Evolutionary conservation across 345 rosid species (phyloP).

Genomic region (Populus davidiana): DNA sequence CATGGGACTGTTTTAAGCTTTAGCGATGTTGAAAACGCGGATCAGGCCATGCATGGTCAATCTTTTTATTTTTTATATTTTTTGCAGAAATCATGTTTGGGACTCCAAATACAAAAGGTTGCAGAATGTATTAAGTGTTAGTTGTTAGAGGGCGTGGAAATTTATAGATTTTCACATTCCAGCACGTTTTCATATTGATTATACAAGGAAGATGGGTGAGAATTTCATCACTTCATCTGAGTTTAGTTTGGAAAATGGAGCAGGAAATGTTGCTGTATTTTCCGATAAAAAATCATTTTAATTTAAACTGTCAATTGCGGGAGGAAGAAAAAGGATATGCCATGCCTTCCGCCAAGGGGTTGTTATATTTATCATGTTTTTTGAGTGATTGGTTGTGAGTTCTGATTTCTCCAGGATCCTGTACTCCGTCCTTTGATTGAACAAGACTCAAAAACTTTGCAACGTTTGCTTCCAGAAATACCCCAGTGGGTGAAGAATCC

Average conservation of each 20-base stretch:
- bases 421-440: conserved; percentile 31
- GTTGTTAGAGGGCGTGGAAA: not conserved
- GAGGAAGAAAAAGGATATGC: no score
- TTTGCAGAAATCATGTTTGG: not conserved
- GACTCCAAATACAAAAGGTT: not conserved
- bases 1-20: not conserved
- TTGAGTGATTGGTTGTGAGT: not conserved
- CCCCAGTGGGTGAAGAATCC: conserved; percentile 39
- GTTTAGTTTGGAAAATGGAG: not conserved
- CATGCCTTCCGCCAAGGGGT: not conserved
- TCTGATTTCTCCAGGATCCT: conserved; percentile 25
- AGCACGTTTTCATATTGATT: not conserved
- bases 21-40: not conserved
- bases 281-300: no score
- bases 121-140: not conserved
- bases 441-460: conserved; percentile 26
- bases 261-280: not conserved
- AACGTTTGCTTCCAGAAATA: conserved; percentile 27
- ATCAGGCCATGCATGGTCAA: not conserved
- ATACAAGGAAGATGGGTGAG: not conserved
- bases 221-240: not conserved
- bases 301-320: no score
- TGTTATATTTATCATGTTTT: not conserved
- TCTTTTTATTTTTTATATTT: no score
- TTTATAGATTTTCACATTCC: not conserved